Evolutionary conservation across 1,139 yeast genomes (phyloP), one percentile per base, ranked within the genome.

Genomic region (Protomyces inouyei): DNA sequence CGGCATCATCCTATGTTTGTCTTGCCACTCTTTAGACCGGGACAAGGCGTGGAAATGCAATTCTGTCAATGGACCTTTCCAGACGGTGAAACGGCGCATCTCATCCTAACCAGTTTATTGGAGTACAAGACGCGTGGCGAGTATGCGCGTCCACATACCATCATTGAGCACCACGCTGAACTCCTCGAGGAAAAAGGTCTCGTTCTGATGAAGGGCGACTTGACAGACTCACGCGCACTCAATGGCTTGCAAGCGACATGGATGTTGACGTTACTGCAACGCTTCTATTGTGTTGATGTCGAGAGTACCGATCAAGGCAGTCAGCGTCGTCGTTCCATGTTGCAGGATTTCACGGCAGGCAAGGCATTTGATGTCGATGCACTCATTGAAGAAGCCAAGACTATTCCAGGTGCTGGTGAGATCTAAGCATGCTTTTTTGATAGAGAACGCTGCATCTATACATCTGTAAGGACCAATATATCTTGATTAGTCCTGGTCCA

Each of bases 11-110:
- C 97, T 16, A 81, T 84, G 57, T 79, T 78, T 68, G 75, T 78
- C 57, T 71, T 78, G 53, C 81, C 81, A 3, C 71, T 79, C 52
- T 80, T 85, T 3, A 79, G 75, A 48, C 74, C 73, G 61, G 72
- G 78, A 54, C 82, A 79, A 52, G 78, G 90, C 76, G 68, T 86
- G 70, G 98, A 93, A 75, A 82, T 93, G 79, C 97, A 93, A 73
- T 91, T 87, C 73, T 84, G 91, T 21, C 98, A 95, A 76, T 95
- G 98, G 98, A 81, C 85, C 21, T 89, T 91, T 75, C 93, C 87
- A 1, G 97, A 95, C 0, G 86, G 90, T 6, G 73, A 84, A 52
- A 92, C 98, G 3, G 80, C 90, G 2, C 97, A 95, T 76, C 89
- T 96, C 74, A 82, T 95, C 83, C 79, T 95, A 71, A 95, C 98